Percentiles rank a stretch among this genome's conserved stretches.
Evolutionary conservation across 495 filamentous ascomycete species (phyloP).

Genomic region (Aspergillus bridgeri): DNA sequence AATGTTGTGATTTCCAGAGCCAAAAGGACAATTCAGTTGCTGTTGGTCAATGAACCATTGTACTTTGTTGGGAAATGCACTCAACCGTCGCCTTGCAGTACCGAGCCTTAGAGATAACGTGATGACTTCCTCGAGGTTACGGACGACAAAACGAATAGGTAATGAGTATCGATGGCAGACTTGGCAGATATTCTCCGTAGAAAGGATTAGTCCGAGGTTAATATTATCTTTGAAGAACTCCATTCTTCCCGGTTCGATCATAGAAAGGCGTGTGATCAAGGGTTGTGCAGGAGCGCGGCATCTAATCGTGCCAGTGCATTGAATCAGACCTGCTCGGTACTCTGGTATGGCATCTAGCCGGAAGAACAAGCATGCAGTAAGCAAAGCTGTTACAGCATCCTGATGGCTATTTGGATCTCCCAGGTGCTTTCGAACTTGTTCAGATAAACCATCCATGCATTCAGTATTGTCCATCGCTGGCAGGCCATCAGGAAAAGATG

Average conservation of each 20-base stretch:
- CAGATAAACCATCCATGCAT: slow-evolving; percentile 5
- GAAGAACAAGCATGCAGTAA: slow-evolving; percentile 7
- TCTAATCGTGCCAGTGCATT: slow-evolving; percentile 6
- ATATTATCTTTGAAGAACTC: slow-evolving; percentile 8
- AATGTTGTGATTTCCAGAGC: slow-evolving; percentile 4
- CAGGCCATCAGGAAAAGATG: slow-evolving; percentile 3
- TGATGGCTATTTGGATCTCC: not conserved
- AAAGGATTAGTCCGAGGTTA: slow-evolving; percentile 3
- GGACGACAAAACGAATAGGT: slow-evolving; percentile 10
- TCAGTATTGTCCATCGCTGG: slow-evolving; percentile 7
- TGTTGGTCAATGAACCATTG: slow-evolving; percentile 11
- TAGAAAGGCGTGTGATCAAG: slow-evolving; percentile 1
- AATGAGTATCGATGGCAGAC: slow-evolving; percentile 5
- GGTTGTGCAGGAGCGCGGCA: slow-evolving; percentile 3
- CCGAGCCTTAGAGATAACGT: slow-evolving; percentile 9
- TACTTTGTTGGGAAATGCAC: slow-evolving; percentile 9
- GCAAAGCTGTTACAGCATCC: slow-evolving; percentile 5
- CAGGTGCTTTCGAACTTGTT: not conserved
- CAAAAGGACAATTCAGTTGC: slow-evolving; percentile 6
- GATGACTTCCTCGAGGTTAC: slow-evolving; percentile 4
- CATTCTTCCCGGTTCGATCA: not conserved
- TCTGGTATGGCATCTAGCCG: slow-evolving; percentile 5
- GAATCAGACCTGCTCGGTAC: slow-evolving; percentile 1
- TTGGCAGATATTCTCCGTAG: slow-evolving; percentile 5
- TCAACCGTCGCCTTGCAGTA: not conserved